phyloP scores from a whole-genome alignment of 805 yeast species.

The Candida ascalaphidarum region DNA sequence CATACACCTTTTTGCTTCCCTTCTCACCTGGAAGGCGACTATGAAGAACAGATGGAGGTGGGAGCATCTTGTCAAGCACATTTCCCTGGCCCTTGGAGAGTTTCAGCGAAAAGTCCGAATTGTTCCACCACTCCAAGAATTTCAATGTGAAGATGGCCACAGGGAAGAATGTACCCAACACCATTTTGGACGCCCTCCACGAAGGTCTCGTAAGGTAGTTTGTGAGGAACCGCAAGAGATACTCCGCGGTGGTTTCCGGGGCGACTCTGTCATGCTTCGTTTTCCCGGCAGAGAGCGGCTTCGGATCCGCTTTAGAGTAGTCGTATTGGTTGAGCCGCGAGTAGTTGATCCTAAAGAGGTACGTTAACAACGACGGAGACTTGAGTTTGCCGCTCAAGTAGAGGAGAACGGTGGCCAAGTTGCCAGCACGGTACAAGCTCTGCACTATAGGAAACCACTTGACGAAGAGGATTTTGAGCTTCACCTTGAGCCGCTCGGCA shows the following conservation, averaged over 20 bases:
- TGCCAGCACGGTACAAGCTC: constrained; percentile 35
- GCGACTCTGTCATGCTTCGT: constrained; percentile 18
- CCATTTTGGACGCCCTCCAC: constrained; percentile 20
- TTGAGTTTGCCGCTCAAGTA: constrained; percentile 62
- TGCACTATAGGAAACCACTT: constrained; percentile 55
- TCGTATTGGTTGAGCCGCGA: constrained; percentile 51
- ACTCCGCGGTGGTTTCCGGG: constrained; percentile 35
- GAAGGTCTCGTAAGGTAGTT: constrained; percentile 16
- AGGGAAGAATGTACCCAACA: constrained; percentile 57
- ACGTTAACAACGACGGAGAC: constrained; percentile 56
- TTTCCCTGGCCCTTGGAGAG: constrained; percentile 41
- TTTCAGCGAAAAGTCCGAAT: constrained; percentile 60
- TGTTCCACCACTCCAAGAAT: constrained; percentile 90
- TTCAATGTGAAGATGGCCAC: constrained; percentile 73
- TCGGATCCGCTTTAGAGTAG: constrained; percentile 30
- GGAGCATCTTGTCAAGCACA: constrained; percentile 38
- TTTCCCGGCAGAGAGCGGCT: constrained; percentile 4
- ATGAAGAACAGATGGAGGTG: constrained; percentile 35
- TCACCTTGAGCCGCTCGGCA: constrained; percentile 19
- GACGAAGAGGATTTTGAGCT: constrained; percentile 34
- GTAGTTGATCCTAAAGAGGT: constrained; percentile 53
- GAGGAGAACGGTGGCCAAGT: constrained; percentile 50
- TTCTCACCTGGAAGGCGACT: too few species aligned
- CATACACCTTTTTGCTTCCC: constrained; percentile 15
- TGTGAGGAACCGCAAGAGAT: constrained; percentile 14